These are phyloP conservation scores for Diaporthe humulicola DNA, from an alignment of 2,329 filamentous ascomycete genomes.

Conservation along the genomic window DNA sequence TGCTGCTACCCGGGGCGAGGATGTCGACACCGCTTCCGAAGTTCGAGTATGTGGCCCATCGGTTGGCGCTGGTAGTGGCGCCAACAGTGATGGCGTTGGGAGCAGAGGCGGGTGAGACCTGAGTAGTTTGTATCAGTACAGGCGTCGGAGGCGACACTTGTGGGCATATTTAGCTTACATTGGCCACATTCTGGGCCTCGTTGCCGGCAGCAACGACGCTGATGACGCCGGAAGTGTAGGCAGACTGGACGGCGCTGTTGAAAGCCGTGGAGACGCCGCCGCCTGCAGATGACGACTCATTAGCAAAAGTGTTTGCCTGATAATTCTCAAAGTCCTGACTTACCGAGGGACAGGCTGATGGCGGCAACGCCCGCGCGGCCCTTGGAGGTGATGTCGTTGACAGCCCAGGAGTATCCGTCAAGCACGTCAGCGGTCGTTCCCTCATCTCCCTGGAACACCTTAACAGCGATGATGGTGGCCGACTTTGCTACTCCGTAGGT, in stretches of 20 bases:
- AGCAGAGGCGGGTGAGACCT: slow-evolving; percentile 53
- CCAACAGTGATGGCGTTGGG: slow-evolving; percentile 58
- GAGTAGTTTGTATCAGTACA: not conserved
- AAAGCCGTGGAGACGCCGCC: slow-evolving; percentile 44
- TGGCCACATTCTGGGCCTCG: slow-evolving; percentile 47
- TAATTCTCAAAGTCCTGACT: not conserved
- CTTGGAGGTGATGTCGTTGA: slow-evolving; percentile 41
- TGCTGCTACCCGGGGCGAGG: slow-evolving; percentile 58
- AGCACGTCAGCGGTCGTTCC: slow-evolving; percentile 39
- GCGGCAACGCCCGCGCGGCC: slow-evolving; percentile 3
- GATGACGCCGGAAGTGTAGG: slow-evolving; percentile 52
- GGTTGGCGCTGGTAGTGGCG: slow-evolving; percentile 51
- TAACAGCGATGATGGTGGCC: slow-evolving; percentile 49
- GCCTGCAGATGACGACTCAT: not conserved
- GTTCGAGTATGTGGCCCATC: slow-evolving; percentile 58
- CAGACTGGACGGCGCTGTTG: slow-evolving; percentile 54
- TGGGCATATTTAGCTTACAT: slow-evolving; percentile 4
- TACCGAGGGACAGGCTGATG: slow-evolving; percentile 22
- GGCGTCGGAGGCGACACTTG: not conserved
- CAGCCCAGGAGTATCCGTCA: slow-evolving; percentile 44
- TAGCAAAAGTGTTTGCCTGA: rapidly evolving
- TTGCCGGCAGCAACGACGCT: slow-evolving; percentile 61
- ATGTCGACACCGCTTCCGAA: slow-evolving; percentile 59
- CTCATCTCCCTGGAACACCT: slow-evolving; percentile 44
- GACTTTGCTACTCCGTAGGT: slow-evolving; percentile 51